Evolutionary conservation across 2,329 filamentous ascomycete species (phyloP).

Genomic region (Epichloe sylvatica): DNA sequence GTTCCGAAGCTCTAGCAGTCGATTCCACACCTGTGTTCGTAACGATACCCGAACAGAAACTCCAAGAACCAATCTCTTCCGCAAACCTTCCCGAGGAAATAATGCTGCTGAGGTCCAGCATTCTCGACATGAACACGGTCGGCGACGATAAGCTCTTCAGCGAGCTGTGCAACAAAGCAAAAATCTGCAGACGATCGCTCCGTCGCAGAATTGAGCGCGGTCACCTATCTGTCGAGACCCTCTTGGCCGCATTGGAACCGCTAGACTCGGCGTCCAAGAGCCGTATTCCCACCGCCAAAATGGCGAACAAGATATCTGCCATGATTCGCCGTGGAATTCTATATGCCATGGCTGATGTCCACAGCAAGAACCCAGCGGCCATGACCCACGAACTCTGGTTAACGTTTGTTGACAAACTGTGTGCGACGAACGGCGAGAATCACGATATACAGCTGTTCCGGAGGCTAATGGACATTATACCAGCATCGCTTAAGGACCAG

Average conservation of each 20-base stretch:
- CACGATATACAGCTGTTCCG: constrained; percentile 11
- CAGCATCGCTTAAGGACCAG: constrained; percentile 5
- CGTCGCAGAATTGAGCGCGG: constrained; percentile 7
- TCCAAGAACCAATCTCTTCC: neutral
- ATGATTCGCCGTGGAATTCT: constrained; percentile 11
- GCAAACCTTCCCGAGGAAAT: constrained; percentile 7
- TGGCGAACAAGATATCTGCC: constrained; percentile 7
- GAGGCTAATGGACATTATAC: constrained; percentile 9
- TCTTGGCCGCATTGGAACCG: constrained; percentile 9
- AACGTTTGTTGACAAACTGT: constrained; percentile 6
- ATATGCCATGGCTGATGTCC: constrained; percentile 7
- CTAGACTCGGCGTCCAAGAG: constrained; percentile 8
- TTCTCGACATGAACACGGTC: constrained; percentile 1
- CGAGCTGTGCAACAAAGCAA: neutral
- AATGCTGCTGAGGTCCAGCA: constrained; percentile 5
- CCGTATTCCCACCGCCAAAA: constrained; percentile 6
- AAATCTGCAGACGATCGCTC: constrained; percentile 7
- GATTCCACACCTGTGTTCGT: neutral
- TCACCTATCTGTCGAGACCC: constrained; percentile 6
- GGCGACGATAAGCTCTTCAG: constrained; percentile 5
- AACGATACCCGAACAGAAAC: neutral
- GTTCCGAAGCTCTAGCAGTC: constrained; percentile 4
- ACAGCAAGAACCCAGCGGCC: neutral
- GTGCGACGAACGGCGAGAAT: constrained; percentile 2
- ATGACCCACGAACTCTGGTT: constrained; percentile 10